Evolutionary conservation across 331 rosid genomes (phyloP), one percentile per base, ranked within the genome.

Genomic region (Rosa hybrid): DNA sequence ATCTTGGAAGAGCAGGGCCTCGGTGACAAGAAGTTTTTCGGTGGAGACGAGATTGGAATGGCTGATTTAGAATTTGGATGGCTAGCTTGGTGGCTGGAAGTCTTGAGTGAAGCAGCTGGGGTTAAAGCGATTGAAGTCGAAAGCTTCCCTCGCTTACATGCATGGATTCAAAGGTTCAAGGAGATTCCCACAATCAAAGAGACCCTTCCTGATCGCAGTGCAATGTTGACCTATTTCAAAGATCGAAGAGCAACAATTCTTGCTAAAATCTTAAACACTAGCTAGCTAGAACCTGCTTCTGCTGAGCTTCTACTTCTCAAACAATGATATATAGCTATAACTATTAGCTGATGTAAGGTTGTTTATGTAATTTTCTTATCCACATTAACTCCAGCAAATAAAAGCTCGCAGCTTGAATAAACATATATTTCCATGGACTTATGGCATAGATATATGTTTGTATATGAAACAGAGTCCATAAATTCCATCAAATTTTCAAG

Each of bases 121-220:
- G 77, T 70, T 16, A 60, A 82, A 59, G 81, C 71, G 20, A 9
- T 82, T 27, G 56, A 76, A 46, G 39, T 18, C 10, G 25, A 82
- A 17, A 69, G 75, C 7, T 70, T 82, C 57, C 85, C 81, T 48
- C 85, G 49, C 12, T 12, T 82, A 53, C 49, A 71, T 53, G 76
- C 70, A 23, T 82, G 85, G 78, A 71, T 82, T 49, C 60, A 77
- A 57, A 71, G 79, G 34, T 82, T 82, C 54, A 77, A 51, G 81
- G 73, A 60, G 30, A 4, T 23, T 8, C 76, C 80, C 6, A 46
- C 70, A 38, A 65, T 81, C 79, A 74, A 81, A 68, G 72, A 65
- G 8, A 75, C 45, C 80, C 50, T 74, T 21, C 79, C 80, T 21
- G 75, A 74, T 20, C 68, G 59, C 41, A 27, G 12, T 25, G 69